Percentiles rank a stretch among this genome's conserved stretches.
Evolutionary conservation across 2,329 filamentous ascomycete genomes (phyloP).

Genomic region (Stenocarpella maydis): DNA sequence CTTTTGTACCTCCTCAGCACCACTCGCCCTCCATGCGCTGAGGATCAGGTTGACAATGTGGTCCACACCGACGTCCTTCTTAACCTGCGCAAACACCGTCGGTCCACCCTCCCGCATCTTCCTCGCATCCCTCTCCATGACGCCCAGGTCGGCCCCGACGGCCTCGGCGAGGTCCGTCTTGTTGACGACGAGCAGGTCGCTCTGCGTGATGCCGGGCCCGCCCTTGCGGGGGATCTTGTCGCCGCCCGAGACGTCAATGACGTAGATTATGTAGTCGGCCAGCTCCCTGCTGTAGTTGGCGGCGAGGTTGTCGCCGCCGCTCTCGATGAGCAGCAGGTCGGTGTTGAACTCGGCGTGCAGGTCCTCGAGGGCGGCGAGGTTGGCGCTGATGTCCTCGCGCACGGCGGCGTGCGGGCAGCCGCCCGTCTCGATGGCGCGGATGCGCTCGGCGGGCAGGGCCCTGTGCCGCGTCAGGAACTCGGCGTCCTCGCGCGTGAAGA

Average conservation of each 20-base stretch:
- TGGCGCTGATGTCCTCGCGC: conserved; percentile 93
- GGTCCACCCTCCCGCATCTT: conserved; percentile 97
- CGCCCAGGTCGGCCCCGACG: conserved; percentile 86
- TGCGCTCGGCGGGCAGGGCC: conserved; percentile 83
- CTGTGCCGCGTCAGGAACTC: conserved; percentile 92
- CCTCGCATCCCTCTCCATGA: conserved; percentile 94
- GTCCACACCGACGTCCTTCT: conserved; percentile 84
- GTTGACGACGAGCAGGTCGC: conserved; percentile 91
- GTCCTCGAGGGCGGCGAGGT: conserved; percentile 90
- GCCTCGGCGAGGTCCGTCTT: conserved; percentile 95
- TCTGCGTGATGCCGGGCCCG: conserved; percentile 95
- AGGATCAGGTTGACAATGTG: conserved; percentile 88
- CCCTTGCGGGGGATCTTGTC: conserved; percentile 98
- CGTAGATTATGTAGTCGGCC: conserved; percentile 97
- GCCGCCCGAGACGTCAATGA: conserved; percentile 95
- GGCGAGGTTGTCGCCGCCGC: conserved; percentile 93
- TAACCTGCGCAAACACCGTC: conserved; percentile 97
- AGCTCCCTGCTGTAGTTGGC: conserved; percentile 96
- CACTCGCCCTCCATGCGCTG: conserved; percentile 92
- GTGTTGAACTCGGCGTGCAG: conserved; percentile 82
- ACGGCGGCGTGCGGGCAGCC: conserved; percentile 97
- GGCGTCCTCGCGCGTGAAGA: conserved; percentile 97
- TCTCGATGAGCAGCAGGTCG: conserved; percentile 92
- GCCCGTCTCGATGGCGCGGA: conserved; percentile 96
- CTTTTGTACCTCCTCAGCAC: conserved; percentile 71